Evolutionary conservation across 805 yeast species (phyloP), one percentile per base, ranked within the genome.

Genomic region (Barnettozyma botsteinii): DNA sequence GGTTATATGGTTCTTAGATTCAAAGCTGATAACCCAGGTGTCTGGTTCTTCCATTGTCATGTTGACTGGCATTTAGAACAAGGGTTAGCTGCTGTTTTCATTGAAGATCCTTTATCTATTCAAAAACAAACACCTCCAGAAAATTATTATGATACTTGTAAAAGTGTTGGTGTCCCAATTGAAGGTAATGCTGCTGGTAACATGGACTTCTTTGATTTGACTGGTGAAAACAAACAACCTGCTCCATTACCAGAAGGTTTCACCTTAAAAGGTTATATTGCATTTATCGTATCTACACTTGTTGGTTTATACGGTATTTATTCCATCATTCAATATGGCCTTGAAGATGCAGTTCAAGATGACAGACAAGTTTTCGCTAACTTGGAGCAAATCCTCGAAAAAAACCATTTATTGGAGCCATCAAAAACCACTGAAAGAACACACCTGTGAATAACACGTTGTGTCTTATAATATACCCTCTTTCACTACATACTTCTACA

Each of bases 41-140:
- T 87, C 20, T 89, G 96, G 96, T 76, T 83, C 46, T 84, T 88
- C 79, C 97, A 88, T 59, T 88, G 97, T 62, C 95, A 85, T 56
- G 75, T 84, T 40, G 91, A 84, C 54, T 84, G 88, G 82, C 94
- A 84, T 62, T 72, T 84, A 59, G 81, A 78, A 50, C 93, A 84
- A 64, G 94, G 94, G 22, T 68, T 84, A 40, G 89, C 89, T 7
- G 67, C 82, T 37, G 75, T 77, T 2, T 72, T 84, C 27, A 67
- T 84, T 31, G 94, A 84, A 60, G 85, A 83, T 23, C 91, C 93
- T 17, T 52, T 66, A 38, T 65, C 66, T 26, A 56, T 82, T 25
- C 59, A 69, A 43, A 39, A 56, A 20, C 69, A 69, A 38, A 39
- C 57, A 9, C 53, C 79, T 4, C 74, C 77, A 9, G 61, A 61